These are phyloP conservation scores for Leishmania lainsoni DNA, from an alignment of 208 protist genomes.

Conservation along the genomic window DNA sequence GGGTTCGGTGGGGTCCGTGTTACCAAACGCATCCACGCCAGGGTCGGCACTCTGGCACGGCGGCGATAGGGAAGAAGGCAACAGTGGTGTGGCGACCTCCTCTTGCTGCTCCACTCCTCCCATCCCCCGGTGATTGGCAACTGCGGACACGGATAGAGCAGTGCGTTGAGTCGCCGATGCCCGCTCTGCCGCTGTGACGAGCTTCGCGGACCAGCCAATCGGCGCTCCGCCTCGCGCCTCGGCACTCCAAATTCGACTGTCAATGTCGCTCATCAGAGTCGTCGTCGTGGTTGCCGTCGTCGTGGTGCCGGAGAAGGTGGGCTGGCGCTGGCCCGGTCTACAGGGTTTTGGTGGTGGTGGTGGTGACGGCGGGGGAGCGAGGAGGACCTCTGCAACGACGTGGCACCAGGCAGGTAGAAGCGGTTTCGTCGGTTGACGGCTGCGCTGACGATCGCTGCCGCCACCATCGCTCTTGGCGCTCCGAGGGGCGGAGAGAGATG, in stretches of 20 bases:
- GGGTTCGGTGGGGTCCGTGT: not conserved
- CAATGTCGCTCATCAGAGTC: constrained; percentile 19
- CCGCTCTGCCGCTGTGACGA: constrained; percentile 21
- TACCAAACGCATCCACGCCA: not conserved
- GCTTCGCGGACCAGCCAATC: constrained; percentile 27
- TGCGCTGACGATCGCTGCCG: not conserved
- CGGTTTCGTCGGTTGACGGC: not conserved
- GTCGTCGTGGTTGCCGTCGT: constrained; percentile 9
- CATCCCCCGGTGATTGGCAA: not conserved
- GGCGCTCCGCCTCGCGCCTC: constrained; percentile 17
- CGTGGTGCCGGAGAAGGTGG: constrained; percentile 7
- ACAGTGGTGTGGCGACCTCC: not conserved
- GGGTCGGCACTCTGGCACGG: not conserved
- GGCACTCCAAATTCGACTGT: constrained; percentile 23
- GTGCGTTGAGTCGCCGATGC: not conserved
- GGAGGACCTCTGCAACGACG: constrained; percentile 7
- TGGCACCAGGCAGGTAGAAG: constrained; percentile 26
- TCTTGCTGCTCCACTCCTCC: not conserved
- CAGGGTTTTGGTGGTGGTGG: not conserved
- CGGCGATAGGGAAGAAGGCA: not conserved
- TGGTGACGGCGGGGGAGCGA: not conserved
- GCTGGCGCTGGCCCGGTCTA: not conserved
- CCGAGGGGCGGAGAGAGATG: not conserved
- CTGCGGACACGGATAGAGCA: not conserved
- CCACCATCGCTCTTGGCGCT: not conserved